Evolutionary conservation across 768 basidiomycete genomes (phyloP), one percentile per base, ranked within the genome.

Genomic region (Boletus barrowsii): DNA sequence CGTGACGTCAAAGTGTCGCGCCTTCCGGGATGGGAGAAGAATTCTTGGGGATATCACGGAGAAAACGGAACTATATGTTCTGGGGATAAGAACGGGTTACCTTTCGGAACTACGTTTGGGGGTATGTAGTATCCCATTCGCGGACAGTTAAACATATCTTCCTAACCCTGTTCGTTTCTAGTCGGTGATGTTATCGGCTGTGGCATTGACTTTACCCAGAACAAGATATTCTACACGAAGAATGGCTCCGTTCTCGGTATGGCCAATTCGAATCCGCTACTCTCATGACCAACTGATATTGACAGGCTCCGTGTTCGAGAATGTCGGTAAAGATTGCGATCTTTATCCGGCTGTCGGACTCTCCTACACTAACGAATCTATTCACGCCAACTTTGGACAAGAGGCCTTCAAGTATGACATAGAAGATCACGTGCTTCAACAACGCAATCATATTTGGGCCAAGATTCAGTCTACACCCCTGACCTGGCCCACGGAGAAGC

Each of bases 31-130:
- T 90, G 87, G 88, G 90, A 93, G 67, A 74, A 77, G 53, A 81
- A 83, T 57, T 93, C 90, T 6, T 95, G 92, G 90, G 93, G 92
- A 49, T 96, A 93, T 68, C 88, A 93, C 62, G 92, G 88, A n/a
- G 91, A 94, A 60, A 92, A 90, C 63, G 93, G 93, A 6, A 81
- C 77, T 53, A 78, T 86, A 3, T 92, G 90, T 70, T 83, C 87
- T 24, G 82, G 83, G 6, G 86, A 90, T 54, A 84, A 81, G 67
- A 83, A 78, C 32, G 91, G 90, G 29, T 77, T 79, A 44, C 72
- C 80, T 15, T 97, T 87, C 71, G 90, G 90, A 10, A 85, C 87
- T 42, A 82, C 81, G 0, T 98, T 88, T 68, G 86, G 89, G 62
- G 84, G 93, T 93, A 68, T 75, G 26, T 20, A 37, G 75, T 26